phyloP scores from a whole-genome alignment of 495 filamentous ascomycete species.

The Letharia columbiana region DNA sequence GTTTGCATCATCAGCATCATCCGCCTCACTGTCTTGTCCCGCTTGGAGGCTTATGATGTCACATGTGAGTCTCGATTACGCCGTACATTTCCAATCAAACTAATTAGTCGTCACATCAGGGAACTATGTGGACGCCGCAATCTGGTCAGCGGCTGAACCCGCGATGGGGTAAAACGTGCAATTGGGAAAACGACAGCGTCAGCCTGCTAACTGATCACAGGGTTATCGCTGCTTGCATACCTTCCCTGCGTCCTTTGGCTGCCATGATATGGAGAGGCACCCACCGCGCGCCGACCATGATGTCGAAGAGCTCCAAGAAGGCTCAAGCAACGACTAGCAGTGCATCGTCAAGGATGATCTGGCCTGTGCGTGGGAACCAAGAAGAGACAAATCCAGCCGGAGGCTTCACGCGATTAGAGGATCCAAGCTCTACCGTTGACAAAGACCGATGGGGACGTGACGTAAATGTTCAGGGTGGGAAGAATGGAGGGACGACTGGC shows the following conservation, averaged over 20 bases:
- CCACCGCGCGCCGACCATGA: constrained; percentile 4
- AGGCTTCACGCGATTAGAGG: constrained; percentile 12
- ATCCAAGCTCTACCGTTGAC: background rate
- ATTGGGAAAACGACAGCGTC: background rate
- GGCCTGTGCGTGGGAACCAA: constrained; percentile 5
- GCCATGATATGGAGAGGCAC: constrained; percentile 11
- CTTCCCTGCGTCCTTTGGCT: constrained; percentile 37
- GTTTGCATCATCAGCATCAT: constrained; percentile 22
- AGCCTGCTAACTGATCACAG: background rate
- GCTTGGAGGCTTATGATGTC: constrained; percentile 12
- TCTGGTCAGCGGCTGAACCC: constrained; percentile 31
- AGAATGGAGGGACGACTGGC: background rate
- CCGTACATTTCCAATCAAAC: background rate
- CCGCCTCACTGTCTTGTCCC: constrained; percentile 17
- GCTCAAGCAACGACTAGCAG: constrained; percentile 11
- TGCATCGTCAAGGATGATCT: constrained; percentile 11
- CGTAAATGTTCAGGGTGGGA: constrained; percentile 10
- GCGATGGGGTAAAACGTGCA: constrained; percentile 29
- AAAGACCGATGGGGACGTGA: constrained; percentile 12
- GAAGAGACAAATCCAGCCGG: constrained; percentile 9
- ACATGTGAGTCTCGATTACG: constrained; percentile 10
- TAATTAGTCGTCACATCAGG: background rate
- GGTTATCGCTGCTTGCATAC: constrained; percentile 40
- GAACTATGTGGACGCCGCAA: constrained; percentile 20
- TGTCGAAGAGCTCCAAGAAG: constrained; percentile 8